phyloP scores from a whole-genome alignment of 805 yeast genomes.

The Starmerella kuoi region DNA sequence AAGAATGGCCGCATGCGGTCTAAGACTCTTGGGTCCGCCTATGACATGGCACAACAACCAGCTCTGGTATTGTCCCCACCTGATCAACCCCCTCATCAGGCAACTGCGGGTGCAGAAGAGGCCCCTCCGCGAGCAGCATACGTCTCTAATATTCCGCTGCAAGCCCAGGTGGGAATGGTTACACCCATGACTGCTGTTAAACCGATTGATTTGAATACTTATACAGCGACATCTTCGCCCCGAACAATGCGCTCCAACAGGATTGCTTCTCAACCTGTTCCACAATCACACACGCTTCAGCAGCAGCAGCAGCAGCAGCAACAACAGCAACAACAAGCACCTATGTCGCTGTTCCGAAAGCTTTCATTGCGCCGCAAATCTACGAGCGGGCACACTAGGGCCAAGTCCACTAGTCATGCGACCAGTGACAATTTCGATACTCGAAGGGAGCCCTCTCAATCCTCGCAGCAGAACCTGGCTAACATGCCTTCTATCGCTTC shows the following conservation, averaged over 20 bases:
- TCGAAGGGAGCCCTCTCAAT: slow-evolving; percentile 3
- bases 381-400: slow-evolving; percentile 17
- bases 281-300: background rate
- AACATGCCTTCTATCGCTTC: slow-evolving; percentile 89
- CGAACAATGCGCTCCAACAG: background rate
- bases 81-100: background rate
- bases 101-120: background rate
- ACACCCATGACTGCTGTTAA: slow-evolving; percentile 9
- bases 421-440: slow-evolving; percentile 2
- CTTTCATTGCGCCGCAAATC: slow-evolving; percentile 19
- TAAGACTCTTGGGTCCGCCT: slow-evolving; percentile 15
- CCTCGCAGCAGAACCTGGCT: slow-evolving; percentile 2
- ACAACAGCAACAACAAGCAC: slow-evolving; percentile 3
- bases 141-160: slow-evolving; percentile 9
- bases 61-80: background rate
- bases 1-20: slow-evolving; percentile 14
- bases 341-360: slow-evolving; percentile 18
- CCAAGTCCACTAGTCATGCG: slow-evolving; percentile 20
- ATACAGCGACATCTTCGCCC: background rate
- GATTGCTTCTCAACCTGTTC: slow-evolving; percentile 7
- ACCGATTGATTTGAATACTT: slow-evolving; percentile 1
- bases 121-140: slow-evolving; percentile 10
- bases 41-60: slow-evolving; percentile 4
- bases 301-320: slow-evolving; percentile 1
- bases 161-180: slow-evolving; percentile 12